Percentiles rank a stretch among this genome's conserved stretches.
These are phyloP conservation scores for Penicillium sp. DNA, from an alignment of 2,329 filamentous ascomycete species.

Conservation along the genomic window DNA sequence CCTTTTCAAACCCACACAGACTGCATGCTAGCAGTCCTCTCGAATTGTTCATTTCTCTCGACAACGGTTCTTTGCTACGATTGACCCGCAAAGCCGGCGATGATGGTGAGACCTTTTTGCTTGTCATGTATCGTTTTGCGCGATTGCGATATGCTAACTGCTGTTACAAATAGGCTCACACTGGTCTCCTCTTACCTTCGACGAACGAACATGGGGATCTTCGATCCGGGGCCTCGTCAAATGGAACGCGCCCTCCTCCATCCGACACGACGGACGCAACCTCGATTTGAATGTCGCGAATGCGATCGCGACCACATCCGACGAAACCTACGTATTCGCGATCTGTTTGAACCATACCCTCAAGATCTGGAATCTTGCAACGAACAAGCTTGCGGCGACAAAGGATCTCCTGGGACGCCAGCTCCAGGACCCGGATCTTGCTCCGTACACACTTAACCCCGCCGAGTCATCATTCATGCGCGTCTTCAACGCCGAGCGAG, in stretches of 20 bases:
- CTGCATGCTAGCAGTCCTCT: slow-evolving; percentile 73
- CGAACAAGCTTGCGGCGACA: slow-evolving; percentile 73
- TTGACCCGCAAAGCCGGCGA: slow-evolving; percentile 63
- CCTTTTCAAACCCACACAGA: slow-evolving; percentile 77
- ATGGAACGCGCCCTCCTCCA: slow-evolving; percentile 46
- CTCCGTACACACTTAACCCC: slow-evolving; percentile 78
- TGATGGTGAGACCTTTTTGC: slow-evolving; percentile 43
- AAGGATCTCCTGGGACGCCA: slow-evolving; percentile 75
- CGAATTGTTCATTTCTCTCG: slow-evolving; percentile 72
- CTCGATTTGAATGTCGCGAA: slow-evolving; percentile 48
- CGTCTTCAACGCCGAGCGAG: slow-evolving; percentile 62
- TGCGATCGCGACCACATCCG: slow-evolving; percentile 48
- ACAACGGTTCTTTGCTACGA: slow-evolving; percentile 57
- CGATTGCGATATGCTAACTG: slow-evolving; percentile 12
- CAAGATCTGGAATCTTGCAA: slow-evolving; percentile 85
- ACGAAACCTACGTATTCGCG: slow-evolving; percentile 64
- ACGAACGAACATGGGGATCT: slow-evolving; percentile 52
- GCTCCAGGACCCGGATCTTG: slow-evolving; percentile 66
- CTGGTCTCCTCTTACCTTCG: slow-evolving; percentile 51
- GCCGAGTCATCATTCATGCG: slow-evolving; percentile 75
- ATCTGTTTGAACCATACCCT: slow-evolving; percentile 87
- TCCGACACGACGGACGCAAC: slow-evolving; percentile 44
- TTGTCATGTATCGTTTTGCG: not conserved
- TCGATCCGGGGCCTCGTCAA: slow-evolving; percentile 50
- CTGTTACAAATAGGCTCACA: slow-evolving; percentile 36